phyloP scores from a whole-genome alignment of 495 filamentous ascomycete genomes.

The Emericellopsis terricola region DNA sequence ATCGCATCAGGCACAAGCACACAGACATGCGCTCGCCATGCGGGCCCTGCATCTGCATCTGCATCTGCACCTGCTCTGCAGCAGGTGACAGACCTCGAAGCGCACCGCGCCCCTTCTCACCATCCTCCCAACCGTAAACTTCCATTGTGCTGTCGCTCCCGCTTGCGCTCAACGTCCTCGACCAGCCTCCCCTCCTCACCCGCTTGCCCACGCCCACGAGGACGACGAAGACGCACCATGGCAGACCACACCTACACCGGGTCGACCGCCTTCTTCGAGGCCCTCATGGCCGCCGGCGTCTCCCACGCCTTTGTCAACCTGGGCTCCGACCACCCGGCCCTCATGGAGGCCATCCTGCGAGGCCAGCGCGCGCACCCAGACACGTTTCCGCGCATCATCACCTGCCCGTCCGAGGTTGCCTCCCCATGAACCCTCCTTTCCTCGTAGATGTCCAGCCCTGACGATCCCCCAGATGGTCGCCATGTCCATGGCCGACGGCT shows the following conservation, averaged over 20 bases:
- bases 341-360: slow-evolving; percentile 89
- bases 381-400: slow-evolving; percentile 73
- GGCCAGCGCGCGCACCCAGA: slow-evolving; percentile 41
- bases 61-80: no score
- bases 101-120: no score
- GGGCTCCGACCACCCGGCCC: slow-evolving; percentile 82
- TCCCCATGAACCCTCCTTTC: neutral
- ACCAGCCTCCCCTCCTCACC: no score
- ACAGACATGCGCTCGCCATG: no score
- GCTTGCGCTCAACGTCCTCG: no score
- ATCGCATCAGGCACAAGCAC: no score
- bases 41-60: no score
- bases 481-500: slow-evolving; percentile 92
- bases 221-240: no score
- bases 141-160: no score
- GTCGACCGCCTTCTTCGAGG: slow-evolving; percentile 79
- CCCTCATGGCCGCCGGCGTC: slow-evolving; percentile 80
- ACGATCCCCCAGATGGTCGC: slow-evolving; percentile 62
- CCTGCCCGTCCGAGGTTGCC: slow-evolving; percentile 71
- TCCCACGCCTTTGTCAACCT: slow-evolving; percentile 87
- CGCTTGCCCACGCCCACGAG: no score
- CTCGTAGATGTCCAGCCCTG: neutral
- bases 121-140: no score
- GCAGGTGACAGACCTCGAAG: no score
- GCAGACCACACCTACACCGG: slow-evolving; percentile 32